Base-by-base conservation (phyloP, 768 basidiomycete species). In the Hirschioporus abietinus region DNA sequence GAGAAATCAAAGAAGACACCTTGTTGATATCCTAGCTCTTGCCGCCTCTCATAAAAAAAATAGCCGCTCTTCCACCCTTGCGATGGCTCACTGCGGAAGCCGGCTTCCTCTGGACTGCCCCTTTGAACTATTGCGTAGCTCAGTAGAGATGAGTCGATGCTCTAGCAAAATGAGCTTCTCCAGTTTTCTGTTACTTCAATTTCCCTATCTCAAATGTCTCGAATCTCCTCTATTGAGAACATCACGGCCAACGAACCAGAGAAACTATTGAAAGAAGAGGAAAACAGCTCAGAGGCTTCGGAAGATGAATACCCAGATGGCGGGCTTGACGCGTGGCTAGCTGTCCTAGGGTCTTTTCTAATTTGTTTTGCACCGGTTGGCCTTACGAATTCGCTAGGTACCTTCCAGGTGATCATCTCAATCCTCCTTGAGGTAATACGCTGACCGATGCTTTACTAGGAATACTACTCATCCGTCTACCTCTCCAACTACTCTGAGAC, bases 331-430 rank as follows among this genome's bases (percentile, higher is more conserved):
- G 74, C 74, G 1, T 74, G 74, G 74, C 35, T 70, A 26, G 72
- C 70, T 10, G 66, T 73, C 5, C 17, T 72, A 1, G 72, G 73
- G 9, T 59, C 66, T 23, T 64, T 66, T 30, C 60, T 71, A 1
- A 68, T 72, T 2, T 62, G 68, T 1, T 65, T 73, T 23, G 35
- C 20, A 20, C 12, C 7, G 12, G 3, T 35, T 17, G 73, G 74
- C 23, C 60, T 71, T 8, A 68, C 77, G 64, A 79, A 79, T 65
- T 71, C 72, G 0, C 78, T 72, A 36, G 80, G 80, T 35, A 77
- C 76, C 1, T 79, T 75, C 70, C 74, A 78, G 42, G 42, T 52
- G n/a, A 52, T 15, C 2, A 20, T 10, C 3, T 20, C 42, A 3
- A 52, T 52, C 1, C 12, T 5, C 42, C 20, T 10, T 6, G 5